A percentile compares a stretch with the other conserved stretches of the same genome.
Conservation (phyloP, 2,329 filamentous ascomycete species). For the Coniella lustricola region DNA sequence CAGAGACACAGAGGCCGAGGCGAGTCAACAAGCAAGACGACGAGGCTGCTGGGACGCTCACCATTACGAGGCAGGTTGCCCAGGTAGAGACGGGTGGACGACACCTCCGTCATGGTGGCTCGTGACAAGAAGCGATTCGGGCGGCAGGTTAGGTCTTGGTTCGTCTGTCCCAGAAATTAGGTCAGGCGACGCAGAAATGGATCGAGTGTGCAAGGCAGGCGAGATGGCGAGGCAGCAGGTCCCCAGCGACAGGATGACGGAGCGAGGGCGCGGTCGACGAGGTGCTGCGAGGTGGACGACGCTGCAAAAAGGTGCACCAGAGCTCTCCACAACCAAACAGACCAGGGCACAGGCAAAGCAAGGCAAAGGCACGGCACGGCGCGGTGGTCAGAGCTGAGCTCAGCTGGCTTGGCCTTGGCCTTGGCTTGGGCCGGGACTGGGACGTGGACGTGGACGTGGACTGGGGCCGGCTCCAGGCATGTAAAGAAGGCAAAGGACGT, state of each 20-base stretch:
- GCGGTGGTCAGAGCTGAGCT: slow-evolving; percentile 1
- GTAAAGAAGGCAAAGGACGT: slow-evolving; percentile 4
- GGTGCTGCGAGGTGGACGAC: background rate
- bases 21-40: background rate
- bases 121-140: background rate
- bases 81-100: slow-evolving; percentile 90
- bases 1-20: slow-evolving; percentile 1
- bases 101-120: slow-evolving; percentile 74
- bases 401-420: slow-evolving; percentile 14
- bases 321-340: background rate
- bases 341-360: background rate
- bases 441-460: no score
- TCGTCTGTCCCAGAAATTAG: slow-evolving; percentile 5
- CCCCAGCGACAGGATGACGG: background rate
- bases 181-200: slow-evolving; percentile 9
- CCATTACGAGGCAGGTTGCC: slow-evolving; percentile 95
- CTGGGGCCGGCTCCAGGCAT: background rate
- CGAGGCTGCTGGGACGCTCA: slow-evolving; percentile 43
- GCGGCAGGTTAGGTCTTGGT: background rate
- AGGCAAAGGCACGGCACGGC: slow-evolving; percentile 6
- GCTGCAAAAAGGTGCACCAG: background rate
- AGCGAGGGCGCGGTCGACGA: background rate
- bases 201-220: background rate
- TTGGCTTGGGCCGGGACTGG: no score
- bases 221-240: background rate